Percentiles rank a stretch among this genome's conserved stretches.
Conservation (phyloP, 2,329 filamentous ascomycete genomes). For the Periconia macrospinosa region DNA sequence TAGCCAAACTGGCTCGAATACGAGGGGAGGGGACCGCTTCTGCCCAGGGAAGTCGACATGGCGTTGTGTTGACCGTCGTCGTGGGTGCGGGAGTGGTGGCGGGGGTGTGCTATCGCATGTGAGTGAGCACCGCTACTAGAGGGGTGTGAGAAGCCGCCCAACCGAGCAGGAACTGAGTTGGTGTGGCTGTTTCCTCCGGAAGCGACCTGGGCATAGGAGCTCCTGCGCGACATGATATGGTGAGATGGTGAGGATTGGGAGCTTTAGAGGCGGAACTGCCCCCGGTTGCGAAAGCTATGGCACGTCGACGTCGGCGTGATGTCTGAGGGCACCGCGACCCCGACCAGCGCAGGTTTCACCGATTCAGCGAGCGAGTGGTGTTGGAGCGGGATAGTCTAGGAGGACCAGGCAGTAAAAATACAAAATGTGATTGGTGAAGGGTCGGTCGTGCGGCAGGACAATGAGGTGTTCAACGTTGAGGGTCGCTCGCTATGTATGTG, state of each 20-base stretch:
- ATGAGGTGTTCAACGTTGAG: no score
- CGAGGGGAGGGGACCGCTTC: slow-evolving; percentile 46
- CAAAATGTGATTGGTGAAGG: no score
- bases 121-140: slow-evolving; percentile 50
- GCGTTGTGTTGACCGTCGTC: slow-evolving; percentile 52
- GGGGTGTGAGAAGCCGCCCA: slow-evolving; percentile 58
- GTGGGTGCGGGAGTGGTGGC: slow-evolving; percentile 48
- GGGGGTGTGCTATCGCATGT: slow-evolving; percentile 26
- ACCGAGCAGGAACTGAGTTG: slow-evolving; percentile 36
- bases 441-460: no score
- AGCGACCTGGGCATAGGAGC: slow-evolving; percentile 65
- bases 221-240: slow-evolving; percentile 48
- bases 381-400: slow-evolving; percentile 1
- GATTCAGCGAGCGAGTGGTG: no score
- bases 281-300: background rate
- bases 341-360: slow-evolving; percentile 1
- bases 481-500: no score
- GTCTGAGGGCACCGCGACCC: background rate
- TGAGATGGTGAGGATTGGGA: slow-evolving; percentile 2
- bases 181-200: slow-evolving; percentile 46
- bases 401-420: background rate
- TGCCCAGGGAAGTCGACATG: slow-evolving; percentile 48
- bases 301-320: background rate
- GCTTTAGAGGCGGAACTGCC: background rate
- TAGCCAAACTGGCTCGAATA: slow-evolving; percentile 53